phyloP scores from a whole-genome alignment of 2,329 filamentous ascomycete species.

The Geosmithia flava region DNA sequence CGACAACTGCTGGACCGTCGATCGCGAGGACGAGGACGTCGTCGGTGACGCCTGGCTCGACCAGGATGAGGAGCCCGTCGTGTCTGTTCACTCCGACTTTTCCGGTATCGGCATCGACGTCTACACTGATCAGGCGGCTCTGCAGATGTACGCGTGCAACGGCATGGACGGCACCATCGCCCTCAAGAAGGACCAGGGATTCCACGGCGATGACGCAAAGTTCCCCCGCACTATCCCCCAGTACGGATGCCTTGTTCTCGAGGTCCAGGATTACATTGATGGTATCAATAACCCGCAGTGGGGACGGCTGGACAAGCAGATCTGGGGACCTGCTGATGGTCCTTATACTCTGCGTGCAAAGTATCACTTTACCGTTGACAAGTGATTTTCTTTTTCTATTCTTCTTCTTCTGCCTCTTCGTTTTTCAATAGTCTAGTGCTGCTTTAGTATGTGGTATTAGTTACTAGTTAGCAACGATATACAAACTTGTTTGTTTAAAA shows the following conservation, averaged over 20 bases:
- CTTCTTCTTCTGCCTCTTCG: too few species aligned
- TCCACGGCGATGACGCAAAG: conserved; percentile 32
- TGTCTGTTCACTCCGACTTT: conserved; percentile 58
- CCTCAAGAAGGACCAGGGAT: conserved; percentile 59
- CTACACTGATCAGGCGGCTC: conserved; percentile 71
- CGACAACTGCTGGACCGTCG: conserved; percentile 58
- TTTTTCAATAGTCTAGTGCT: too few species aligned
- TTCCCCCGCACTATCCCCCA: conserved; percentile 54
- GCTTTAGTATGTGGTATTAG: too few species aligned
- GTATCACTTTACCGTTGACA: conserved; percentile 41
- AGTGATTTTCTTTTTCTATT: neutral
- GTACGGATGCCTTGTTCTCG: conserved; percentile 81
- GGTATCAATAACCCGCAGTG: conserved; percentile 87
- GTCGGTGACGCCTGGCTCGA: conserved; percentile 52
- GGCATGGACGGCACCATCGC: conserved; percentile 60
- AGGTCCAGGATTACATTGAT: conserved; percentile 90
- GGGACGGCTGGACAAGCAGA: conserved; percentile 52
- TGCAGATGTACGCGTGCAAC: conserved; percentile 81
- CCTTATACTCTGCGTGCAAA: conserved; percentile 51
- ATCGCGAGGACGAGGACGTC: conserved; percentile 41
- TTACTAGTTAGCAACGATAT: too few species aligned
- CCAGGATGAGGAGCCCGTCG: conserved; percentile 43
- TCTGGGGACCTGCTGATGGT: conserved; percentile 45
- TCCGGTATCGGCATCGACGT: conserved; percentile 78
- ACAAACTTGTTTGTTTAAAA: too few species aligned